Evolutionary conservation across 1,284 basidiomycete genomes (phyloP), one percentile per base, ranked within the genome.

Genomic region (Irpex rosettiformis): DNA sequence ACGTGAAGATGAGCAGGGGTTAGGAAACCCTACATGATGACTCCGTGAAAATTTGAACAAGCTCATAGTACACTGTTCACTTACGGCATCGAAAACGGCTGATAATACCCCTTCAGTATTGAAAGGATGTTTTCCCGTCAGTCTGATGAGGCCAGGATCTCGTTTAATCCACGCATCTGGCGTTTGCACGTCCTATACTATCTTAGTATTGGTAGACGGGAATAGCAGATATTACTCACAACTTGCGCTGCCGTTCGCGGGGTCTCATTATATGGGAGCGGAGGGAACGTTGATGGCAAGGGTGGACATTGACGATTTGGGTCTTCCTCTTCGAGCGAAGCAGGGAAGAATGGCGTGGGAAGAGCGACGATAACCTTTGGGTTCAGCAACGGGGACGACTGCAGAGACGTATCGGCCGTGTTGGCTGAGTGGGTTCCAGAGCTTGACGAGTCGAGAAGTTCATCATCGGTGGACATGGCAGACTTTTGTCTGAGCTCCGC

Each of bases 1-100:
- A 80, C 88, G 70, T 85, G 84, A n/a, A 89, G 75, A 60, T 81
- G 76, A 42, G 78, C 77, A 0, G 86, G 83, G 0, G 86, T 89
- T 52, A 89, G 65, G 66, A 89, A 89, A 18, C 87, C 83, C 69
- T 77, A 33, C 3, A 30, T 45, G n/a, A 28, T n/a, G 22, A 25
- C 7, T 11, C 21, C 11, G 21, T 51, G 7, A 51, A 24, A 11
- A 21, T 24, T 13, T 27, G 24, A 51, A 10, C 11, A 24, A 27
- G 11, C 24, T 22, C 21, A n/a, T 18, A 28, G 24, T 16, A 27
- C 11, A 11, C 27, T 16, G 7, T 51, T 13, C 24, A 51, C 69
- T 56, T 56, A 71, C 77, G 3, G 76, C 72, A 6, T 72, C 65
- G 65, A 81, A 84, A 3, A 88, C 73, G 22, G 74, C 71, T 3